These are phyloP conservation scores for Oenanthe sinensis DNA, from an alignment of 129 eudicot species.

Conservation along the genomic window DNA sequence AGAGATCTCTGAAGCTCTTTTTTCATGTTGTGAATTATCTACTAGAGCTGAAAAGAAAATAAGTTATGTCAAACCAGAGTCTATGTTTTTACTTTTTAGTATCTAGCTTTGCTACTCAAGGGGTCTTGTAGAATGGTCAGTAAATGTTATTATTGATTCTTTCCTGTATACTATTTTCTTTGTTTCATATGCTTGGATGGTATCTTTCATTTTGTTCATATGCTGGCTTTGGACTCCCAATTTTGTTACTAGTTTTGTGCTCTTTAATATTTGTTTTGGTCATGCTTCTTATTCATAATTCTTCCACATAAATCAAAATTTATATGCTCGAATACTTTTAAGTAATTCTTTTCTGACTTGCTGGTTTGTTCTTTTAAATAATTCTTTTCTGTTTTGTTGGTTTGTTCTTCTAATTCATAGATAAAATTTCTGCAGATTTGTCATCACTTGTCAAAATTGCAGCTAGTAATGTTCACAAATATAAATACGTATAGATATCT, in stretches of 20 bases:
- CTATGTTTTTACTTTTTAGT: not conserved
- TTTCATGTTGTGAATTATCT: not conserved
- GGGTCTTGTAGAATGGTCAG: not conserved
- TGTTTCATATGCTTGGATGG: not conserved
- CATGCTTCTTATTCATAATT: not conserved
- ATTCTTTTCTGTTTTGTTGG: not conserved
- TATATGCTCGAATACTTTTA: not conserved
- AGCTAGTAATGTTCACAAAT: not conserved
- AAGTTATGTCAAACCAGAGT: not conserved
- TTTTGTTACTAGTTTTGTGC: not conserved
- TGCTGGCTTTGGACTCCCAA: not conserved
- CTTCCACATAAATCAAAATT: not conserved
- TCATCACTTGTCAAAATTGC: not conserved
- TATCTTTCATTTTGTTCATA: not conserved
- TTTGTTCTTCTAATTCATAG: not conserved
- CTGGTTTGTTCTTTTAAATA: not conserved
- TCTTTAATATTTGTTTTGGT: not conserved
- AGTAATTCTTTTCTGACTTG: not conserved
- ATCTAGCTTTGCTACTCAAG: not conserved
- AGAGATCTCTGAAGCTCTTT: not conserved
- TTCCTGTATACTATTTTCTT: not conserved
- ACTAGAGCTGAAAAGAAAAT: not conserved
- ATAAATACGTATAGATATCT: not conserved
- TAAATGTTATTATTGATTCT: not conserved
- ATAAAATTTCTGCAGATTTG: not conserved